Percentiles rank a stretch among this genome's conserved stretches.
Conservation (phyloP, 805 yeast species). For the Kodamaea kakaduensis region DNA sequence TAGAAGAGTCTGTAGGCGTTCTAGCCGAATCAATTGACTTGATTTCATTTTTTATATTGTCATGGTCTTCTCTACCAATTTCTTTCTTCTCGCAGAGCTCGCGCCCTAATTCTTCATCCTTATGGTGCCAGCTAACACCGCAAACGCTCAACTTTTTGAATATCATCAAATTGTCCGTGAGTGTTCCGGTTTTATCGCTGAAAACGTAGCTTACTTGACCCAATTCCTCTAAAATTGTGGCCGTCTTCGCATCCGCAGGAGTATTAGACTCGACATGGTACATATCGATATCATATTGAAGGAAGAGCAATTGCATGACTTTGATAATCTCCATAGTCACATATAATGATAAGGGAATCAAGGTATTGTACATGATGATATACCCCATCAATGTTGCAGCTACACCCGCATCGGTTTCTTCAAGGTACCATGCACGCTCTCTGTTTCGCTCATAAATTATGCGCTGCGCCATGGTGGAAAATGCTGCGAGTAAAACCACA, state of each 20-base stretch:
- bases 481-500: conserved; percentile 68
- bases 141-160: conserved; percentile 84
- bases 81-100: not conserved
- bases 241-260: conserved; percentile 92
- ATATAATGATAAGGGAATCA: conserved; percentile 90
- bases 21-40: too few species aligned
- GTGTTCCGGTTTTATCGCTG: conserved; percentile 95
- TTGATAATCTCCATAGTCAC: conserved; percentile 96
- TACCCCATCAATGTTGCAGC: conserved; percentile 94
- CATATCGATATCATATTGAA: conserved; percentile 94
- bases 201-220: conserved; percentile 96
- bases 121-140: conserved; percentile 86
- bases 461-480: conserved; percentile 78
- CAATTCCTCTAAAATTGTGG: conserved; percentile 90
- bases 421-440: conserved; percentile 65
- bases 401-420: conserved; percentile 69
- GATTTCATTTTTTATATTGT: too few species aligned
- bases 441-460: conserved; percentile 41
- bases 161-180: conserved; percentile 91
- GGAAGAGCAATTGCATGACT: conserved; percentile 72
- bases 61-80: too few species aligned
- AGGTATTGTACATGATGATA: conserved; percentile 93
- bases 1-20: not conserved
- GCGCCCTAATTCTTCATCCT: conserved; percentile 1
- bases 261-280: conserved; percentile 80